Evolutionary conservation across 768 basidiomycete genomes (phyloP), one percentile per base, ranked within the genome.

Genomic region (Rhodotorula paludigena): DNA sequence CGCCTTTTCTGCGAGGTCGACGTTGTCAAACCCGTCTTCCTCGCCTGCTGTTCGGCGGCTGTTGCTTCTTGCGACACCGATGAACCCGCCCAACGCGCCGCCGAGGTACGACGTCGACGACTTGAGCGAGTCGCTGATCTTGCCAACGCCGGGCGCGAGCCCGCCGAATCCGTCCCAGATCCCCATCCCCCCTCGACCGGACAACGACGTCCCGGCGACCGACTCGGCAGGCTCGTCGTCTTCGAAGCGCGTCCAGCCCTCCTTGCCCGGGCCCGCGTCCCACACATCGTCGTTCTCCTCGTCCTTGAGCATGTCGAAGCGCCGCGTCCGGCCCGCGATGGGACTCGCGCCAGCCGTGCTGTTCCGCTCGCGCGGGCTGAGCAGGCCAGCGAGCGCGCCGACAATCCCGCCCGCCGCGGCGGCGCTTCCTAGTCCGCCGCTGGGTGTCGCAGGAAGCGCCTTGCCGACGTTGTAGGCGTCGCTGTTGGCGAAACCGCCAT

Each of bases 241-340:
- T 7, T 41, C 64, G 42, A 71, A 71, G n/a, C 32, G 44, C 41
- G 47, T 25, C 69, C 69, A 71, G 6, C 59, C 63, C 10, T 38
- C 36, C 35, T 47, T 42, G 25, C 35, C 16, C 33, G 28, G 4
- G 2, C 20, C 14, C 41, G 57, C 49, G 30, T 55, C 44, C 63
- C 55, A 61, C 28, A 3, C 33, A 8, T 62, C 55, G 36, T 33
- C 52, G 54, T 51, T 62, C 49, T 63, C 66, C 35, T 68, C 69
- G 49, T 71, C 69, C 20, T 35, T 18, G n/a, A 71, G 55, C 58
- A 71, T 71, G 45, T 64, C 69, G 58, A 66, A 60, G 33, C 70
- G 28, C 25, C 63, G 44, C 54, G 42, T 48, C 28, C 59, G 30
- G 15, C 54, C 33, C 33, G 32, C n/a, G 15, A 23, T 14, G 44